Conservation (phyloP, 2,329 filamentous ascomycete species). For the Teratosphaeriaceae sp. region DNA sequence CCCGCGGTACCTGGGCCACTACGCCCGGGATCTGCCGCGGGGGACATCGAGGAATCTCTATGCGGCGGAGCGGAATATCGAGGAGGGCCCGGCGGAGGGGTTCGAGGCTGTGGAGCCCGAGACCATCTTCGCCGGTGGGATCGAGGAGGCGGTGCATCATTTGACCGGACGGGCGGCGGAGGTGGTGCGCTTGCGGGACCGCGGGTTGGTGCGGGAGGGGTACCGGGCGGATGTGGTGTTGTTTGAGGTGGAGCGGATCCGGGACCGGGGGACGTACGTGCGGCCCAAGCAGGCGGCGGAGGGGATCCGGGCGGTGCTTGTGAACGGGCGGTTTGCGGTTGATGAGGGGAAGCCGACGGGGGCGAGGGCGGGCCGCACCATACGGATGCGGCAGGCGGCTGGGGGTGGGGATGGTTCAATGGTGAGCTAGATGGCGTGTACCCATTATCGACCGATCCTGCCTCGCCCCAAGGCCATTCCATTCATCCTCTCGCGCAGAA, state of each 20-base stretch:
- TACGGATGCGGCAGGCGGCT: conserved; percentile 14
- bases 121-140: conserved; percentile 20
- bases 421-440: not conserved
- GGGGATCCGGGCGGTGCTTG: conserved; percentile 20
- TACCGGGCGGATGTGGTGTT: conserved; percentile 23
- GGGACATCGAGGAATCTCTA: conserved; percentile 20
- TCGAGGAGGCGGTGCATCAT: conserved; percentile 23
- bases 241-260: conserved; percentile 18
- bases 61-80: conserved; percentile 6
- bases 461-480: not conserved
- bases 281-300: conserved; percentile 19
- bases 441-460: not conserved
- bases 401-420: not conserved
- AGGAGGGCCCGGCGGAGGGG: conserved; percentile 4
- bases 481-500: too few relatives aligned
- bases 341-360: conserved; percentile 18
- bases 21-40: conserved; percentile 17
- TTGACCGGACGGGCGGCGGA: conserved; percentile 20
- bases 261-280: conserved; percentile 22
- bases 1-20: conserved; percentile 23
- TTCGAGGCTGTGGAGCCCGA: conserved; percentile 18
- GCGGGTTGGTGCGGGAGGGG: conserved; percentile 19
- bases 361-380: conserved; percentile 16
- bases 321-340: conserved; percentile 21
- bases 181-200: conserved; percentile 16